phyloP scores from a whole-genome alignment of 441 rosid genomes.

The Aquilaria agallochum region DNA sequence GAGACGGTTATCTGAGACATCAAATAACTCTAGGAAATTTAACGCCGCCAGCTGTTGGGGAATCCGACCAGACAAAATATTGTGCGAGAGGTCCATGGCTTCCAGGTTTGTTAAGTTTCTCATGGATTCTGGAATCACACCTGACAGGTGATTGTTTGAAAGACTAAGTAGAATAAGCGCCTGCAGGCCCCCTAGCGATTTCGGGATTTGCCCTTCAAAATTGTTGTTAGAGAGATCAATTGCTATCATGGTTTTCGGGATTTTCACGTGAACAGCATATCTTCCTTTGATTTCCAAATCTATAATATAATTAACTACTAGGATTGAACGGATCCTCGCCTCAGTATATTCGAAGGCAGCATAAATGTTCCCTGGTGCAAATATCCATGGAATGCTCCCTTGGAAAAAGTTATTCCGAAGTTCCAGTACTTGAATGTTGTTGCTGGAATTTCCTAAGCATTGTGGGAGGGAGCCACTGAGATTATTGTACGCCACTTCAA shows the following conservation, averaged over 20 bases:
- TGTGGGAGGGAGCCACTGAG: constrained; percentile 11
- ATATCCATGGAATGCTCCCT: constrained; percentile 22
- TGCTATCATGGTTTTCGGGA: constrained; percentile 2
- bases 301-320: neutral
- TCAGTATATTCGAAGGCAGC: neutral
- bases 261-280: constrained; percentile 5
- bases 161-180: constrained; percentile 25
- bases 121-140: constrained; percentile 23
- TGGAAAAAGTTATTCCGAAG: constrained; percentile 20
- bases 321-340: neutral
- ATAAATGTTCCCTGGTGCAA: constrained; percentile 2
- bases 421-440: constrained; percentile 3
- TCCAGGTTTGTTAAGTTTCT: constrained; percentile 17
- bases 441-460: constrained; percentile 14
- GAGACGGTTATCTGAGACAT: constrained; percentile 26
- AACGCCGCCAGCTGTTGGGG: constrained; percentile 25
- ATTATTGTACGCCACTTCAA: constrained; percentile 22
- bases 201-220: constrained; percentile 28
- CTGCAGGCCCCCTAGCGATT: constrained; percentile 18
- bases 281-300: constrained; percentile 25
- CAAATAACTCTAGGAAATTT: constrained; percentile 10
- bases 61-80: constrained; percentile 26
- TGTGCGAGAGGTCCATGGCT: constrained; percentile 32
- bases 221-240: constrained; percentile 28
- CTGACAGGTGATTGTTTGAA: constrained; percentile 25